A percentile compares a stretch with the other conserved stretches of the same genome.
phyloP scores from a whole-genome alignment of 1,284 basidiomycete species.

The Puccinia sorghi region DNA sequence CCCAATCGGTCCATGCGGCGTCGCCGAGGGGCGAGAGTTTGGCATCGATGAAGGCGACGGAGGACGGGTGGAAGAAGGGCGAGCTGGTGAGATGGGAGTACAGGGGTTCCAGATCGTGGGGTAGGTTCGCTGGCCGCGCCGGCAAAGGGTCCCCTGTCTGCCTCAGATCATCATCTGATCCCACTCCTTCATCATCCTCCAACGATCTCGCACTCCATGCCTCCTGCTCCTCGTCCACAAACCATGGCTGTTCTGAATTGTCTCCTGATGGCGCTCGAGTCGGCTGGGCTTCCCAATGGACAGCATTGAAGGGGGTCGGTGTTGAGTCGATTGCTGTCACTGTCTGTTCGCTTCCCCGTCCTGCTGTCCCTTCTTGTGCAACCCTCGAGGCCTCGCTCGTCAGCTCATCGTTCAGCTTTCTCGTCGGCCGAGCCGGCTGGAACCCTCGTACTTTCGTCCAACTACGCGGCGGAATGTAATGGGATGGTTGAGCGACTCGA shows the following conservation, averaged over 20 bases:
- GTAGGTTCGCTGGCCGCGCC: slow-evolving; percentile 52
- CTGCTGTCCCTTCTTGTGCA: neutral
- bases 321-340: neutral
- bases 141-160: slow-evolving; percentile 12
- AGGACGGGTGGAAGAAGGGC: slow-evolving; percentile 54
- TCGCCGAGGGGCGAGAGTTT: slow-evolving; percentile 50
- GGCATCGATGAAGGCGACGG: slow-evolving; percentile 55
- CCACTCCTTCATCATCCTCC: neutral
- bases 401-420: neutral
- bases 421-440: neutral
- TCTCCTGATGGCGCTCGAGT: neutral
- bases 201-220: neutral
- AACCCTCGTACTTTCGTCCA: too few relatives aligned
- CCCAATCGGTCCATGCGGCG: slow-evolving; percentile 55
- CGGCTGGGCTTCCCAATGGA: neutral
- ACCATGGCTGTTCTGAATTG: slow-evolving; percentile 23
- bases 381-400: neutral
- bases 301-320: neutral
- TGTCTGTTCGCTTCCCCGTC: neutral
- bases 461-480: too few relatives aligned
- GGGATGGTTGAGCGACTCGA: too few relatives aligned
- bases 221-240: slow-evolving; percentile 27
- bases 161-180: neutral
- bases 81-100: slow-evolving; percentile 53
- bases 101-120: slow-evolving; percentile 52